Conservation (phyloP, 2,329 filamentous ascomycete species). For the Colletotrichum tropicicola region DNA sequence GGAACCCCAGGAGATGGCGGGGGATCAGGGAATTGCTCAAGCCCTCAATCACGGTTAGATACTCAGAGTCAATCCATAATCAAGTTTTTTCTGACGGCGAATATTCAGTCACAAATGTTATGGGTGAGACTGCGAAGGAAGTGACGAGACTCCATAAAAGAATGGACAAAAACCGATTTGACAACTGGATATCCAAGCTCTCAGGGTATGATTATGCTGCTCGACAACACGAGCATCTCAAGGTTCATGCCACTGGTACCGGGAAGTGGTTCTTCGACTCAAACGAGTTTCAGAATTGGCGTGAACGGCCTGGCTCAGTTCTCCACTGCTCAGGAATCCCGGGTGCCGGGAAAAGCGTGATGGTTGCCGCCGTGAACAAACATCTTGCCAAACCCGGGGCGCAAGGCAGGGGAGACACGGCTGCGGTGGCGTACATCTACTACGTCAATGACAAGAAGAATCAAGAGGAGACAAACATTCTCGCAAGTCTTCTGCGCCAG, state of each 20-base stretch:
- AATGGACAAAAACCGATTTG: not conserved
- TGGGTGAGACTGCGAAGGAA: not conserved
- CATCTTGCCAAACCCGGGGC: not conserved
- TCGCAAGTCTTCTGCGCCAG: not conserved
- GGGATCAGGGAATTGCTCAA: slow-evolving; percentile 20
- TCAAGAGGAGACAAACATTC: not conserved
- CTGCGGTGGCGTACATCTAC: not conserved
- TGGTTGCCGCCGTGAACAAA: not conserved
- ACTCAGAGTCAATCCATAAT: not conserved
- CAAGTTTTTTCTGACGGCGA: not conserved
- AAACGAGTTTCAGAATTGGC: not conserved
- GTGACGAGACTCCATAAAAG: not conserved
- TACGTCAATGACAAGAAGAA: not conserved
- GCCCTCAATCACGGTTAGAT: not conserved
- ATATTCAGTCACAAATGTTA: not conserved
- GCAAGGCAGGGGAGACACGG: too few relatives aligned
- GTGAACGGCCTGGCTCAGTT: not conserved
- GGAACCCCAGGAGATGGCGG: slow-evolving; percentile 24
- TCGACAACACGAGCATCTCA: not conserved
- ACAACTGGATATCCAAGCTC: not conserved
- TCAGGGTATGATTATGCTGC: not conserved
- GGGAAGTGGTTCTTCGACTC: not conserved
- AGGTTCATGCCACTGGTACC: not conserved
- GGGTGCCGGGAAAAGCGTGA: not conserved
- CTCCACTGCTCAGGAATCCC: not conserved